These are phyloP conservation scores for Torulaspora microellipsoides DNA, from an alignment of 805 yeast genomes.

Conservation along the genomic window DNA sequence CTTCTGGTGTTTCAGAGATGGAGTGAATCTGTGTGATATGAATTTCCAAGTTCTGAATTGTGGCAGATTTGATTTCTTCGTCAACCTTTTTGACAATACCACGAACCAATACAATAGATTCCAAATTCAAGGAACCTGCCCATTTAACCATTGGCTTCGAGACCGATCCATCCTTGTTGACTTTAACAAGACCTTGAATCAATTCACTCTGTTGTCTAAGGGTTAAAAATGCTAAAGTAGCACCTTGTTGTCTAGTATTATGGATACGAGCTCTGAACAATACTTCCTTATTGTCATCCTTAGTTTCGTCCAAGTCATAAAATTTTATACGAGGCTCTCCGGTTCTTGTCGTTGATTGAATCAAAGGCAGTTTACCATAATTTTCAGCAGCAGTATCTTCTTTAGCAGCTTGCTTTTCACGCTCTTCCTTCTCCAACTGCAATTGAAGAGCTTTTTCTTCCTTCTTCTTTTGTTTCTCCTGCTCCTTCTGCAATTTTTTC, in stretches of 20 bases:
- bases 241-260: conserved; percentile 91
- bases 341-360: conserved; percentile 84
- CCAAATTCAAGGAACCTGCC: conserved; percentile 81
- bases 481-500: conserved; percentile 89
- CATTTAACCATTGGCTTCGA: conserved; percentile 97
- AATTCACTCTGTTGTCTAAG: conserved; percentile 84
- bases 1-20: conserved; percentile 84
- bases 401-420: conserved; percentile 57
- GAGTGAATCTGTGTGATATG: conserved; percentile 68
- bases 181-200: conserved; percentile 81
- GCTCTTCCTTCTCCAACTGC: conserved; percentile 81
- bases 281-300: conserved; percentile 67
- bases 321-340: conserved; percentile 60
- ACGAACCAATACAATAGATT: conserved; percentile 85
- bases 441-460: conserved; percentile 87
- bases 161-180: conserved; percentile 60
- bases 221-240: conserved; percentile 84
- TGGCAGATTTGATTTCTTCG: conserved; percentile 83
- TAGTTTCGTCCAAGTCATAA: conserved; percentile 39
- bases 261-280: conserved; percentile 92
- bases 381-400: conserved; percentile 85
- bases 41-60: conserved; percentile 87
- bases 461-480: conserved; percentile 88
- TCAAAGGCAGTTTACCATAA: conserved; percentile 86
- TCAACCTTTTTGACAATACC: conserved; percentile 82